Evolutionary conservation across 768 basidiomycete genomes (phyloP), one percentile per base, ranked within the genome.

Genomic region (Jaapia argillacea): DNA sequence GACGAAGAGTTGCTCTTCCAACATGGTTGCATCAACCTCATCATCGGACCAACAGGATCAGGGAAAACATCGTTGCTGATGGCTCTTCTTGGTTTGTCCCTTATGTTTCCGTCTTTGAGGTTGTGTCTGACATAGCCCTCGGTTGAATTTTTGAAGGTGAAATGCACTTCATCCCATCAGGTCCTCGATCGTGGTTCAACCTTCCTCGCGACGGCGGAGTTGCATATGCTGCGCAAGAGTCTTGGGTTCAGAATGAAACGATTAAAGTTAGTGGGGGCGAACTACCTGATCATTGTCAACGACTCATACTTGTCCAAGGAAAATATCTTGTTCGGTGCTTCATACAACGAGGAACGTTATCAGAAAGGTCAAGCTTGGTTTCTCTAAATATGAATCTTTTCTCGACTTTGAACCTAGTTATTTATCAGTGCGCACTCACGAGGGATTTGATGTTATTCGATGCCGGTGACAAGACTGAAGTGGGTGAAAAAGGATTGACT

Each of bases 391-490:
- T 33, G 31, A 10, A 16, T 31, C 38, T 46, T 14, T 31, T 31
- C 24, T 24, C 16, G 14, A 10, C 5, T 18, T 21, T 24, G 31
- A 16, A 10, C 36, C 13, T 40, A 64, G 65, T 69, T 24, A 46
- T 68, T 24, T 36, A 55, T 18, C 66, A 68, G 41, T 68, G 66
- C 36, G 63, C 61, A 5, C 51, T 74, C n/a, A 58, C 62, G 37
- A 66, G 66, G 18, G 74, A 76, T 48, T 54, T 76, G 4, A 60
- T 53, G 22, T 50, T 76, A 22, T 70, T 74, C 46, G 58, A 70
- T 18, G 70, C 70, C 12, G 72, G 74, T 0, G 74, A 75, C 47
- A 42, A 61, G 43, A 74, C 74, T 5, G 74, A 75, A 48, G 70
- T 79, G n/a, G 77, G 77, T 12, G 77, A 79, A 48, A 77, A 67